Conservation (phyloP, 2,329 filamentous ascomycete genomes). For the Ramularia endophylla region DNA sequence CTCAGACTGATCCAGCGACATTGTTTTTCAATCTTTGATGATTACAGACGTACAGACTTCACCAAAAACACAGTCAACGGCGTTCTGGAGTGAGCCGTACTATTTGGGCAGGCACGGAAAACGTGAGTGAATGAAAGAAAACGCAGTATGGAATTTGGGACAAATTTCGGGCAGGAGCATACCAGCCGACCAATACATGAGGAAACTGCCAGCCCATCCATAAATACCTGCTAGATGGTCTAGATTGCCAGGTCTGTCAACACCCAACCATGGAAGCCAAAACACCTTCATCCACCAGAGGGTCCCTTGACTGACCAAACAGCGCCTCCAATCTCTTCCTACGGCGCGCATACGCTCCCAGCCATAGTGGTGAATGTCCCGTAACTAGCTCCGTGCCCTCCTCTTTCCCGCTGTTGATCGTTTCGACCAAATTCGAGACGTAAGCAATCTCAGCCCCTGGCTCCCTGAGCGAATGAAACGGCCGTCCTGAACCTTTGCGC, state of each 20-base stretch:
- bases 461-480: conserved; percentile 40
- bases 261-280: conserved; percentile 7
- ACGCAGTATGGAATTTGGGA: too few species aligned
- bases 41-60: too few species aligned
- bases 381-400: conserved; percentile 20
- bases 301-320: conserved; percentile 10
- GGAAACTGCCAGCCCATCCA: too few species aligned
- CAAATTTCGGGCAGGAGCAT: too few species aligned
- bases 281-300: conserved; percentile 7
- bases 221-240: too few species aligned
- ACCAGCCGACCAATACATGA: too few species aligned
- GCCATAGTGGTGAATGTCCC: conserved; percentile 35
- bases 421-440: conserved; percentile 35
- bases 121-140: too few species aligned
- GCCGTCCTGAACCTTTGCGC: conserved; percentile 37
- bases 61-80: too few species aligned
- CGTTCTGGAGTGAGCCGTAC: too few species aligned
- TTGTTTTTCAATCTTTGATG: too few species aligned
- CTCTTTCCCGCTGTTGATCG: conserved; percentile 33
- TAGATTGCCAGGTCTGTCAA: conserved; percentile 7
- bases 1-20: too few species aligned
- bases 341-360: conserved; percentile 30
- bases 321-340: conserved; percentile 30
- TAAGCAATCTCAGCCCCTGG: conserved; percentile 34
- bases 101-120: too few species aligned